phyloP scores from a whole-genome alignment of 345 rosid species.

The Melaleuca alternifolia region DNA sequence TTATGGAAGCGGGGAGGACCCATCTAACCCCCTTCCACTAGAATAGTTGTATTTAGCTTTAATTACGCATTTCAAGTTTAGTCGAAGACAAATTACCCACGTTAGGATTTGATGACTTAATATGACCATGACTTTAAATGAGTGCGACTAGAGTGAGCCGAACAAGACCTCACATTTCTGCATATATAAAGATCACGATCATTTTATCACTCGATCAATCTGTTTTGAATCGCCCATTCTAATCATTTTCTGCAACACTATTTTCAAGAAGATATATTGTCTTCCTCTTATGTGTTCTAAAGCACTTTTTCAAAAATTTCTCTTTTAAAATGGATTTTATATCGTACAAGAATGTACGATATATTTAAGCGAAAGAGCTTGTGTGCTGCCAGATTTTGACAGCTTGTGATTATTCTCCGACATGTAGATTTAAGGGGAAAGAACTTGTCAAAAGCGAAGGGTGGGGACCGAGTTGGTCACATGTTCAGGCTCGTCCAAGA shows the following conservation, averaged over 20 bases:
- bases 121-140: background rate
- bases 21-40: no score
- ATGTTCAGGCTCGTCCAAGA: background rate
- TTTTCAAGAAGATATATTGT: background rate
- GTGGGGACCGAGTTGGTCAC: background rate
- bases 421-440: background rate
- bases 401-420: background rate
- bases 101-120: background rate
- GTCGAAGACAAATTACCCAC: background rate
- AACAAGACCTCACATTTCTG: background rate
- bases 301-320: background rate
- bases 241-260: background rate
- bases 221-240: background rate
- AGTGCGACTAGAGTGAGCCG: background rate
- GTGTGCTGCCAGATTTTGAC: background rate
- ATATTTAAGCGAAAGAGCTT: background rate
- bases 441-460: background rate
- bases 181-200: accelerated
- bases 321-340: background rate
- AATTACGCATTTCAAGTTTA: background rate
- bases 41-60: no score
- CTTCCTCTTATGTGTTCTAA: background rate
- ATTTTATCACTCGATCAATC: background rate
- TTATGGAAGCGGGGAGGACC: no score
- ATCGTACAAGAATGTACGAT: background rate